Evolutionary conservation across 805 yeast genomes (phyloP).

Genomic region (Clavispora asparagi): DNA sequence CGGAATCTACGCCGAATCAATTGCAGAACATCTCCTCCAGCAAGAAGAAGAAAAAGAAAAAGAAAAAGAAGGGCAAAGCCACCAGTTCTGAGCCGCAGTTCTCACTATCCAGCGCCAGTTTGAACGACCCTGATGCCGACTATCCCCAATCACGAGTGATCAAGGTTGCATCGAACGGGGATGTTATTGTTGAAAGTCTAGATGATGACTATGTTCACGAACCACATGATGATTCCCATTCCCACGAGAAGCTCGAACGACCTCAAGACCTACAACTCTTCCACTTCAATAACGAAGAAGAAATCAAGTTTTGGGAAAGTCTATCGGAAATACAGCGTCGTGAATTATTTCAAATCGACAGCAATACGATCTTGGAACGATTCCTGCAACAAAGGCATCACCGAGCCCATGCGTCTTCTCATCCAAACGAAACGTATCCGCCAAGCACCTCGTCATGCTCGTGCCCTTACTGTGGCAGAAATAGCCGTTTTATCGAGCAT

Average conservation of each 20-base stretch:
- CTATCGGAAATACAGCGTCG: conserved; percentile 8
- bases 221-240: neutral
- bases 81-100: conserved; percentile 7
- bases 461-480: conserved; percentile 75
- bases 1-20: neutral
- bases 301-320: conserved; percentile 11
- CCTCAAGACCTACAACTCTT: conserved; percentile 1
- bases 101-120: conserved; percentile 29
- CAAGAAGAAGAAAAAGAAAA: conserved; percentile 31
- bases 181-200: conserved; percentile 63
- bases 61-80: conserved; percentile 11
- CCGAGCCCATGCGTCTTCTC: conserved; percentile 5
- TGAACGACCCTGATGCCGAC: conserved; percentile 53
- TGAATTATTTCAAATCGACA: conserved; percentile 50
- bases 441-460: conserved; percentile 39
- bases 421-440: conserved; percentile 2
- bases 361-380: conserved; percentile 59
- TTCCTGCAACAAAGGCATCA: conserved; percentile 33
- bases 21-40: conserved; percentile 2
- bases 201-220: conserved; percentile 22
- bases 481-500: conserved; percentile 63
- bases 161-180: conserved; percentile 69
- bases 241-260: neutral
- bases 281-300: conserved; percentile 9
- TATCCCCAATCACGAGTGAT: conserved; percentile 71